These are phyloP conservation scores for Draba incana DNA, from an alignment of 345 rosid species.

Conservation along the genomic window DNA sequence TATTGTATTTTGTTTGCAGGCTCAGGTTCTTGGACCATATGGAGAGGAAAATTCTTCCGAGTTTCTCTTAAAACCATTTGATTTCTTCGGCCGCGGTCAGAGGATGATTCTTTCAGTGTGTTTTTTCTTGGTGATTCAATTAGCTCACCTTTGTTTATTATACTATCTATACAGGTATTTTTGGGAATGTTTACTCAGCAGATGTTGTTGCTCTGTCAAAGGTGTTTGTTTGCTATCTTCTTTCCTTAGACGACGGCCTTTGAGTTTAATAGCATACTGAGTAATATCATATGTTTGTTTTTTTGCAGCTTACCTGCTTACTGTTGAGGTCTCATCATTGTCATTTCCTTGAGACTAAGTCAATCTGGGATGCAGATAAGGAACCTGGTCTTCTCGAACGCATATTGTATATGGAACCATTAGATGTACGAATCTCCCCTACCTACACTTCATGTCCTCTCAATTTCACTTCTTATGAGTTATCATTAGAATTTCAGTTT, in stretches of 20 bases:
- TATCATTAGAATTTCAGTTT: background rate
- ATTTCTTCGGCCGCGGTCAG: constrained; percentile 86
- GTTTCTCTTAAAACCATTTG: constrained; percentile 65
- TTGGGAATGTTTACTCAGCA: constrained; percentile 55
- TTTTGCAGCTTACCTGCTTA: constrained; percentile 73
- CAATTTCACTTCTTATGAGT: background rate
- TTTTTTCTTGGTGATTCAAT: background rate
- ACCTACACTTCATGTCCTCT: background rate
- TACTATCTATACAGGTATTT: constrained; percentile 47
- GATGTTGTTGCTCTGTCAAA: constrained; percentile 76
- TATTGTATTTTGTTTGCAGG: constrained; percentile 49
- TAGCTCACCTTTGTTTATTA: constrained; percentile 17
- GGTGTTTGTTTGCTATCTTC: constrained; percentile 42
- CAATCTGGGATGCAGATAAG: constrained; percentile 69
- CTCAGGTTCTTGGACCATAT: constrained; percentile 64
- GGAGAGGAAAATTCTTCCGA: constrained; percentile 61
- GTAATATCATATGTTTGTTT: constrained; percentile 18
- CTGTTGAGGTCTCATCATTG: constrained; percentile 63
- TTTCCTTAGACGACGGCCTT: constrained; percentile 4
- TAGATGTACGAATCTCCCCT: constrained; percentile 58
- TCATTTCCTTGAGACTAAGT: constrained; percentile 59
- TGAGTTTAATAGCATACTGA: background rate
- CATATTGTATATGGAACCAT: constrained; percentile 73
- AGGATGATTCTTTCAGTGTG: constrained; percentile 17
- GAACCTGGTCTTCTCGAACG: constrained; percentile 60